Conservation (phyloP, 2,329 filamentous ascomycete genomes). For the Monosporascus sp. region DNA sequence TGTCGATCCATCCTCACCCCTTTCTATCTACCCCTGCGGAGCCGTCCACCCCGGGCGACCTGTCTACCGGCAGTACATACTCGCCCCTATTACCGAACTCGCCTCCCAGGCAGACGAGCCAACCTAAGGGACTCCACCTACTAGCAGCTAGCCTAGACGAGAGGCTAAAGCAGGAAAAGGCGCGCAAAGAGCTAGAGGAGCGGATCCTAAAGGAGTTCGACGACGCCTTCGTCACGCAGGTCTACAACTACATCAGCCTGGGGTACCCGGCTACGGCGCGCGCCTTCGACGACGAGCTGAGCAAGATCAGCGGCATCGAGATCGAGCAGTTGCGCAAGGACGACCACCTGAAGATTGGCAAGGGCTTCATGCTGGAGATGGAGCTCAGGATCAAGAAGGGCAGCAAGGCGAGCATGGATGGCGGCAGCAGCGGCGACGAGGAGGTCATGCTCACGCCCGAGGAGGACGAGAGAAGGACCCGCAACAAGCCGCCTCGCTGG, state of each 20-base stretch:
- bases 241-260: constrained; percentile 93
- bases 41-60: constrained; percentile 36
- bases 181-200: constrained; percentile 44
- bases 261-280: constrained; percentile 85
- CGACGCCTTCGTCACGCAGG: constrained; percentile 84
- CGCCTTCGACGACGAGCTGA: constrained; percentile 78
- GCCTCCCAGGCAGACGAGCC: constrained; percentile 13
- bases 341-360: constrained; percentile 46
- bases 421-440: constrained; percentile 8
- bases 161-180: constrained; percentile 44
- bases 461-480: constrained; percentile 45
- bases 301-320: constrained; percentile 69
- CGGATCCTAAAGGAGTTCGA: constrained; percentile 64
- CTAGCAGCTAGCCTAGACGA: constrained; percentile 45
- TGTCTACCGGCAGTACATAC: constrained; percentile 36
- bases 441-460: constrained; percentile 31
- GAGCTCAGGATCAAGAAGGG: constrained; percentile 29
- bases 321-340: constrained; percentile 71
- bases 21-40: constrained; percentile 48
- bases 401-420: background rate
- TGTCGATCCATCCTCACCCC: constrained; percentile 39
- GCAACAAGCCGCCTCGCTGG: constrained; percentile 58
- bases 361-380: constrained; percentile 67
- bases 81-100: constrained; percentile 31
- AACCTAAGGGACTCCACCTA: constrained; percentile 41